Percentiles rank a stretch among this genome's conserved stretches.
These are phyloP conservation scores for Boletus mariae DNA, from an alignment of 1,284 basidiomycete species.

Conservation along the genomic window DNA sequence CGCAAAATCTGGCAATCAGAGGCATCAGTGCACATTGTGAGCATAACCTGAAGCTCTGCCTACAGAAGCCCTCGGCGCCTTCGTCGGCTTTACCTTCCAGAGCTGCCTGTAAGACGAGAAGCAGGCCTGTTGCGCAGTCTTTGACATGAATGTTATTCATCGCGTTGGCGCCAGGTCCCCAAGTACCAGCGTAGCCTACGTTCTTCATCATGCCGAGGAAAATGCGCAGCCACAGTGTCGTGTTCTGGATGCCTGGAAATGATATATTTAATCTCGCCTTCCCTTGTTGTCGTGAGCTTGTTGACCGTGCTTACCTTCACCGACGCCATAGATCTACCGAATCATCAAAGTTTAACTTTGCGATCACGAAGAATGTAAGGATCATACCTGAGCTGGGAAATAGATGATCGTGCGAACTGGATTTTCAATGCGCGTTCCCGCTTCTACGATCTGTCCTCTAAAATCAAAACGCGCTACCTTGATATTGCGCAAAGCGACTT, in stretches of 20 bases:
- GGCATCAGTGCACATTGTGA: conserved; percentile 1
- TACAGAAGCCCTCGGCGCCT: conserved; percentile 39
- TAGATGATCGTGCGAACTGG: conserved; percentile 42
- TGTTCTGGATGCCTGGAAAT: conserved; percentile 33
- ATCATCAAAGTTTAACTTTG: neutral
- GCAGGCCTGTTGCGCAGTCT: conserved; percentile 34
- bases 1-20: conserved; percentile 23
- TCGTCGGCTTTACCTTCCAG: conserved; percentile 39
- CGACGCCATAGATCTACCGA: conserved; percentile 39
- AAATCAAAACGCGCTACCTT: neutral
- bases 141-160: conserved; percentile 40
- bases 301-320: conserved; percentile 29
- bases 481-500: conserved; percentile 1
- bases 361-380: neutral
- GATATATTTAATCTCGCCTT: neutral
- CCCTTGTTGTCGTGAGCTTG: neutral
- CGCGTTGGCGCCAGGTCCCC: conserved; percentile 38
- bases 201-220: conserved; percentile 34
- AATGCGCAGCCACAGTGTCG: conserved; percentile 33
- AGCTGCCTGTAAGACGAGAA: conserved; percentile 36
- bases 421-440: conserved; percentile 37
- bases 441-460: conserved; percentile 33
- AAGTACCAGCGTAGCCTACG: conserved; percentile 36
- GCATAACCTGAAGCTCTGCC: neutral
- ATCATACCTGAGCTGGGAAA: conserved; percentile 33